Conservation (phyloP, 805 yeast genomes). For the Nakazawaea sp. region DNA sequence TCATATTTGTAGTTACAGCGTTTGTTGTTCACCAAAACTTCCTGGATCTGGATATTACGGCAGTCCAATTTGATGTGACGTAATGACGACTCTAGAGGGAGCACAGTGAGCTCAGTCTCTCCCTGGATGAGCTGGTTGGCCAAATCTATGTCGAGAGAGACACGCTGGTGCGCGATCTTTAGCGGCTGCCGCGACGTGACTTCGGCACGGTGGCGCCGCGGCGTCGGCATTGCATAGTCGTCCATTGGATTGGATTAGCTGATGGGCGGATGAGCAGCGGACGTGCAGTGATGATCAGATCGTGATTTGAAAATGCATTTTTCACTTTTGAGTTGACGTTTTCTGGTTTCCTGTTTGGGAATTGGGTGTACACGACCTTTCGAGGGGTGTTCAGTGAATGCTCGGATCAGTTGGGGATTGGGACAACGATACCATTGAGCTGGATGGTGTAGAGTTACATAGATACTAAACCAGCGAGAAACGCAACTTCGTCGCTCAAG, state of each 20-base stretch:
- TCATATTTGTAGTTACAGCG: constrained; percentile 47
- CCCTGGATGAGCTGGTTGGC: constrained; percentile 56
- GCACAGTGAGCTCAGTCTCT: constrained; percentile 72
- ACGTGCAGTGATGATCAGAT: too few species aligned
- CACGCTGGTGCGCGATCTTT: constrained; percentile 78
- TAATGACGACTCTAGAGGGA: constrained; percentile 59
- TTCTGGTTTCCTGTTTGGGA: too few species aligned
- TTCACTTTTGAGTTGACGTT: too few species aligned
- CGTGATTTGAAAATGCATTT: too few species aligned
- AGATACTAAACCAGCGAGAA: too few species aligned
- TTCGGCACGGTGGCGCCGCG: constrained; percentile 13
- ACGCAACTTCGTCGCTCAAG: too few species aligned
- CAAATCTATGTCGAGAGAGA: constrained; percentile 73
- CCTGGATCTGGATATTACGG: constrained; percentile 60
- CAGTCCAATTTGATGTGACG: constrained; percentile 69
- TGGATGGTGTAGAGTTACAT: too few species aligned
- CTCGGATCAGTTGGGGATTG: too few species aligned
- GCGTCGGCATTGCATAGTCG: neutral
- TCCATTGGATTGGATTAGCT: neutral
- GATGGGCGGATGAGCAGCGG: too few species aligned
- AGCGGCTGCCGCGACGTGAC: constrained; percentile 36
- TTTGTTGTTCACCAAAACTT: constrained; percentile 59
- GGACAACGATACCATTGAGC: too few species aligned
- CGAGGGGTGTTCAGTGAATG: too few species aligned
- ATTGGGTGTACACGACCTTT: too few species aligned